Percentiles rank a stretch among this genome's conserved stretches.
phyloP scores from a whole-genome alignment of 2,329 filamentous ascomycete species.

The Curvularia eragrostidis region DNA sequence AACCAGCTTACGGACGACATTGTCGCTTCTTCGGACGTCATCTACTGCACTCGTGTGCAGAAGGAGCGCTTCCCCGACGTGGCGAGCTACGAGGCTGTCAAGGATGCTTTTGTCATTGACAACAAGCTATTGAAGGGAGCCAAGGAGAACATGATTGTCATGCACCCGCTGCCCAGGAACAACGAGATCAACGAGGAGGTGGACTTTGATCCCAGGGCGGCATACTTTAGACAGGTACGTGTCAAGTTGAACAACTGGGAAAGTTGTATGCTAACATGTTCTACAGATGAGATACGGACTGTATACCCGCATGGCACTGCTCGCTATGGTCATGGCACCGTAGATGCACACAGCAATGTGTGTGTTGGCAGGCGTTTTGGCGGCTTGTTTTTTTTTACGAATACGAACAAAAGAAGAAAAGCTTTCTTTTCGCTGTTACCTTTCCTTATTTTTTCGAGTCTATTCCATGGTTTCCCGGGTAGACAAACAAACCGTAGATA shows the following conservation, averaged over 20 bases:
- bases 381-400: constrained; percentile 14
- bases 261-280: constrained; percentile 52
- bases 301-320: constrained; percentile 96
- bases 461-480: constrained; percentile 13
- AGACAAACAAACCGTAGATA: constrained; percentile 13
- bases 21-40: constrained; percentile 82
- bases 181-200: constrained; percentile 94
- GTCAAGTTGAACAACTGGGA: neutral
- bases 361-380: constrained; percentile 18
- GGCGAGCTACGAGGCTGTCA: constrained; percentile 82
- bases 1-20: constrained; percentile 85
- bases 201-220: constrained; percentile 94
- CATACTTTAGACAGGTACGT: constrained; percentile 98
- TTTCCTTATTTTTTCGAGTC: constrained; percentile 7
- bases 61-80: constrained; percentile 90
- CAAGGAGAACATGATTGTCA: constrained; percentile 90
- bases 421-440: constrained; percentile 1
- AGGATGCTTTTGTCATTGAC: constrained; percentile 88
- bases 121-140: constrained; percentile 88
- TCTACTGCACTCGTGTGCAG: constrained; percentile 97
- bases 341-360: constrained; percentile 23
- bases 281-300: constrained; percentile 95
- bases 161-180: constrained; percentile 95
- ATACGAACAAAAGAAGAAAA: constrained; percentile 17
- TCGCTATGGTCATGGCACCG: constrained; percentile 85